A percentile compares a stretch with the other conserved stretches of the same genome.
Evolutionary conservation across 2,329 filamentous ascomycete species (phyloP).

Genomic region (Trichophyton benhamiae): DNA sequence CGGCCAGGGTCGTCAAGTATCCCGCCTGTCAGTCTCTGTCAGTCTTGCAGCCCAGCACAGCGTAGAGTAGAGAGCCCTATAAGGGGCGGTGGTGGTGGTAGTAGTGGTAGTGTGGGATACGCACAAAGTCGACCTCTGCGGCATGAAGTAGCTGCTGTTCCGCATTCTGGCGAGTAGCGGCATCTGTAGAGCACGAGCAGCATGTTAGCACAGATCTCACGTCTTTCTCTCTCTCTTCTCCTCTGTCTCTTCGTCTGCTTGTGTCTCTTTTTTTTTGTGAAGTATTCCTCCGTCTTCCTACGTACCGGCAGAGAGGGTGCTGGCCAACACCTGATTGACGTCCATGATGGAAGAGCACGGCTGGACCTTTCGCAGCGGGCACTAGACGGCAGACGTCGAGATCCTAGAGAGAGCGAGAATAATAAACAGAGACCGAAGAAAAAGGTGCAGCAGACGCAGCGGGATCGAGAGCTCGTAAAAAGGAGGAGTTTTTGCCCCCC

Average conservation of each 20-base stretch:
- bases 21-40: conserved; percentile 51
- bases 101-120: conserved; percentile 20
- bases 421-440: neutral
- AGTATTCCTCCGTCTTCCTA: conserved; percentile 3
- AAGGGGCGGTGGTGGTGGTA: too few species aligned
- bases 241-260: neutral
- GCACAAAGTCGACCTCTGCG: conserved; percentile 89
- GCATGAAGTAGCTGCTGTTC: conserved; percentile 90
- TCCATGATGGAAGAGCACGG: conserved; percentile 53
- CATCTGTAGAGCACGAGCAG: conserved; percentile 49
- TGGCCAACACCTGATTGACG: conserved; percentile 94
- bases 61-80: too few species aligned
- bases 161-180: conserved; percentile 73
- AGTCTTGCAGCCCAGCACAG: conserved; percentile 14
- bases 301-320: conserved; percentile 89
- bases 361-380: neutral
- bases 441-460: neutral
- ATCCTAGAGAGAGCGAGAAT: too few species aligned
- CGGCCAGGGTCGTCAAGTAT: conserved; percentile 85
- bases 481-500: neutral
- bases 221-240: neutral
- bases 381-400: neutral
- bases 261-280: neutral
- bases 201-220: neutral
- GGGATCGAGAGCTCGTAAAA: neutral